Conservation (phyloP, 768 basidiomycete species). For the Melanogaster broomeanus region DNA sequence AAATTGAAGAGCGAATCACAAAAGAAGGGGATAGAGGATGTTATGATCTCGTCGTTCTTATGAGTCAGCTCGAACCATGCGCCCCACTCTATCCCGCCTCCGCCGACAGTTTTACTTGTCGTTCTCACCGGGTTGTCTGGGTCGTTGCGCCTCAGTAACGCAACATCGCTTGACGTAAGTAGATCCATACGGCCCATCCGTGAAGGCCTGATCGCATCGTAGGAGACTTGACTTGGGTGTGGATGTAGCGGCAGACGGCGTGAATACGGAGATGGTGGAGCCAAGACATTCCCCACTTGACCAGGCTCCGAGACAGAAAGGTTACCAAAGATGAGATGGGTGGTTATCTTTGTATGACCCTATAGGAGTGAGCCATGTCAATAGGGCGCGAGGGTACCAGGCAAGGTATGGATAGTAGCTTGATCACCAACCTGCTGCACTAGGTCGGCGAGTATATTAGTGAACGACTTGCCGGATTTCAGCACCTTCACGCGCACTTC, state of each 20-base stretch:
- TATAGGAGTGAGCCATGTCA: slow-evolving; percentile 27
- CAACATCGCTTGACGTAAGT: slow-evolving; percentile 41
- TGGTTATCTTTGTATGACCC: slow-evolving; percentile 48
- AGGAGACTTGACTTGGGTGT: slow-evolving; percentile 47
- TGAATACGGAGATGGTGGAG: slow-evolving; percentile 58
- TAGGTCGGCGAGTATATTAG: slow-evolving; percentile 59
- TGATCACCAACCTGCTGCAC: slow-evolving; percentile 50
- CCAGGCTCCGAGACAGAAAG: slow-evolving; percentile 37
- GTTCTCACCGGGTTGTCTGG: slow-evolving; percentile 40
- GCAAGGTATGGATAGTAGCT: slow-evolving; percentile 6
- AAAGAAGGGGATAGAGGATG: slow-evolving; percentile 53
- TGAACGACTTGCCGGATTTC: slow-evolving; percentile 52
- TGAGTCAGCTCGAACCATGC: slow-evolving; percentile 52
- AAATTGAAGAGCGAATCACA: slow-evolving; percentile 54
- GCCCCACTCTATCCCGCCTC: slow-evolving; percentile 58
- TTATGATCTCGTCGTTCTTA: slow-evolving; percentile 46
- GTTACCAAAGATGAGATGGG: slow-evolving; percentile 58
- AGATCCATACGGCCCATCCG: slow-evolving; percentile 41
- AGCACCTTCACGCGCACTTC: slow-evolving; percentile 49
- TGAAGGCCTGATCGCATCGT: slow-evolving; percentile 18
- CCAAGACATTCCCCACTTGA: slow-evolving; percentile 26
- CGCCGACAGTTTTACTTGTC: slow-evolving; percentile 43
- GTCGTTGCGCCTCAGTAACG: slow-evolving; percentile 41
- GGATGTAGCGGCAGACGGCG: slow-evolving; percentile 55
- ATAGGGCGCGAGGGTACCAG: neutral